Conservation (phyloP, 805 yeast species). For the Lachancea mirantina region DNA sequence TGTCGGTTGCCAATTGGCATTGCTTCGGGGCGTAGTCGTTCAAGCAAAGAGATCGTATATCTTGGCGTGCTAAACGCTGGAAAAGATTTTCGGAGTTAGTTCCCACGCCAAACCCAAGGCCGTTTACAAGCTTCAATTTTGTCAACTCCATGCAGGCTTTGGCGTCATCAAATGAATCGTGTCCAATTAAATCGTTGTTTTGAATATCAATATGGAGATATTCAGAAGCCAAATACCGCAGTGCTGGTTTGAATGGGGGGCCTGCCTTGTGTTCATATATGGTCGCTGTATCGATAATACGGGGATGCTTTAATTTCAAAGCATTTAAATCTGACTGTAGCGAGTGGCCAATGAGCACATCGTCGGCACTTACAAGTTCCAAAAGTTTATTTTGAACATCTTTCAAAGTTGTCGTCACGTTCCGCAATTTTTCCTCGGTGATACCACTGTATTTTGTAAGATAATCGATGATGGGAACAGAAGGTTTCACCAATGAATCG, state of each 20-base stretch:
- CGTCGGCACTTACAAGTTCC: conserved; percentile 45
- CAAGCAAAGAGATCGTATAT: conserved; percentile 25
- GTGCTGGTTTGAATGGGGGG: conserved; percentile 70
- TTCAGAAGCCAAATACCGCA: conserved; percentile 59
- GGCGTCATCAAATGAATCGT: conserved; percentile 84
- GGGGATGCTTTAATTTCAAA: conserved; percentile 62
- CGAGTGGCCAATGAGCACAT: conserved; percentile 83
- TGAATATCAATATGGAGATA: conserved; percentile 59
- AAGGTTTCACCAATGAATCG: conserved; percentile 76
- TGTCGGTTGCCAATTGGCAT: conserved; percentile 17
- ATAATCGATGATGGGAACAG: conserved; percentile 67
- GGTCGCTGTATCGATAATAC: conserved; percentile 72
- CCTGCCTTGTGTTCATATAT: conserved; percentile 78
- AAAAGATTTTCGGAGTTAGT: conserved; percentile 38
- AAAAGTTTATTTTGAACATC: conserved; percentile 62
- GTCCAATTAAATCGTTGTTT: conserved; percentile 54
- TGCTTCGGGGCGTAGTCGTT: conserved; percentile 31
- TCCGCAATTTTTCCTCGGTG: conserved; percentile 55
- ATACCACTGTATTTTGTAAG: conserved; percentile 83
- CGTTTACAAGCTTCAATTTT: conserved; percentile 61
- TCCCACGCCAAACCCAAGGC: conserved; percentile 54
- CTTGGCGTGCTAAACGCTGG: conserved; percentile 30
- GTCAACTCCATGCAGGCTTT: conserved; percentile 70
- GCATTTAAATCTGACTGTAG: conserved; percentile 75
- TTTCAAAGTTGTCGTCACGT: conserved; percentile 53